Base-by-base conservation (phyloP, 2,329 filamentous ascomycete genomes). In the Sclerotinia sclerotiorum region DNA sequence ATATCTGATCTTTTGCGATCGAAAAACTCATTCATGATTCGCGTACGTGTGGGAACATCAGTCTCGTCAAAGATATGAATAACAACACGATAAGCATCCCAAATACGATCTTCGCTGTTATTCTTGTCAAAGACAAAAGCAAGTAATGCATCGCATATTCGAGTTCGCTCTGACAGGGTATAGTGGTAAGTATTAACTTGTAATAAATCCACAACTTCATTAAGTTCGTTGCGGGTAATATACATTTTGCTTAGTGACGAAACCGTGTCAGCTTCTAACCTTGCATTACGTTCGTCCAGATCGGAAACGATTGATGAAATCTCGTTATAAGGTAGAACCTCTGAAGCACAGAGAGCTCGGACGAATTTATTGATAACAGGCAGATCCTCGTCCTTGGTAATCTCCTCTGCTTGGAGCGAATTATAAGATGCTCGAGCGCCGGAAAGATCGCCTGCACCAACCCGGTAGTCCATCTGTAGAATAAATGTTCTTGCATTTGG, bases 1-100 rank as follows among this genome's bases (percentile, higher is more conserved):
- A 97, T 93, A 75, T 98, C 94, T 17, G 92, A 84, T 15, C 93
- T 88, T 39, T 86, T 84, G 51, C 93, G 89, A 10, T 84, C 81
- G 76, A 96, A 97, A 80, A 98, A 97, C 29, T 85, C 83, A 29
- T 89, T 84, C 91, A 99, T 97, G 56, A 97, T 82, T 35, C 83
- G 79, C 19, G 89, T 87, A 13, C 94, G 90, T 62, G 86, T 83
- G 2, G 84, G 81, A 7, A 87, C 83, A n/a, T 86, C 83, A 0
- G 89, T 89, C 74, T 90, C 88, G 8, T 86, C 84, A 78, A 90
- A 89, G 76, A 87, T 85, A 68, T 88, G 85, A 11, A 85, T 83
- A 42, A 90, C 79, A n/a, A 90, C 79, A 83, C 91, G 76, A 83
- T 90, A 90, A 7, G 83, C 82, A 63, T 86, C 84, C 88, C 88